These are phyloP conservation scores for Xylariaceae sp. DNA, from an alignment of 2,329 filamentous ascomycete species.

Conservation along the genomic window DNA sequence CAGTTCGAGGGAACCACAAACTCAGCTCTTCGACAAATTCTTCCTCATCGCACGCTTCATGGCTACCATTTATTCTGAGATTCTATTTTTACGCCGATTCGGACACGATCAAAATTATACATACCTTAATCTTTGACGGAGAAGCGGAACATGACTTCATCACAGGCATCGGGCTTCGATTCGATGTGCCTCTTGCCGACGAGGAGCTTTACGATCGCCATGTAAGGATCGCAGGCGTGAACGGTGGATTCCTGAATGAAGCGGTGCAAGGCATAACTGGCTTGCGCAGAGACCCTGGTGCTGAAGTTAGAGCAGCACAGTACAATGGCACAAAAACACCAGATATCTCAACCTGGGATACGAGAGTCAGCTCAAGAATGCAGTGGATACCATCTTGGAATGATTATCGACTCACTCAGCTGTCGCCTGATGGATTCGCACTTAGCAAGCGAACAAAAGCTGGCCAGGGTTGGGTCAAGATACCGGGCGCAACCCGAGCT, in stretches of 20 bases:
- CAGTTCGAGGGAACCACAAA: constrained; percentile 37
- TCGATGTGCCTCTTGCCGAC: constrained; percentile 49
- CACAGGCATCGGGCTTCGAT: constrained; percentile 50
- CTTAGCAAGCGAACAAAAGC: constrained; percentile 57
- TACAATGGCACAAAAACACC: constrained; percentile 44
- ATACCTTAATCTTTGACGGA: constrained; percentile 54
- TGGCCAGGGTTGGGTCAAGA: constrained; percentile 55
- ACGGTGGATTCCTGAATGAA: constrained; percentile 54
- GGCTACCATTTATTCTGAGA: constrained; percentile 52
- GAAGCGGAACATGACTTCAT: constrained; percentile 48
- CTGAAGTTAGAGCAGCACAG: constrained; percentile 45
- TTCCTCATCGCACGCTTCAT: constrained; percentile 36
- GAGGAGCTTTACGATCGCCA: constrained; percentile 57
- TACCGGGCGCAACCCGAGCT: constrained; percentile 52
- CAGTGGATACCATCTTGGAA: constrained; percentile 57
- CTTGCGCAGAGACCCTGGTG: constrained; percentile 51
- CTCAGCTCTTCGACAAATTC: constrained; percentile 20
- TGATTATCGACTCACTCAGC: constrained; percentile 53
- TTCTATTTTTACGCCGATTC: constrained; percentile 59
- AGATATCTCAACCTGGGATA: constrained; percentile 43
- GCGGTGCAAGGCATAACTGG: constrained; percentile 58
- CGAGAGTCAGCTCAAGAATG: constrained; percentile 41
- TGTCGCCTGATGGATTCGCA: constrained; percentile 58
- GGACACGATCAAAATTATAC: constrained; percentile 50
- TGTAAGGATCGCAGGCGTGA: constrained; percentile 50